Evolutionary conservation across 495 filamentous ascomycete genomes (phyloP), one percentile per base, ranked within the genome.

Genomic region (Hypoxylon subgilvum): DNA sequence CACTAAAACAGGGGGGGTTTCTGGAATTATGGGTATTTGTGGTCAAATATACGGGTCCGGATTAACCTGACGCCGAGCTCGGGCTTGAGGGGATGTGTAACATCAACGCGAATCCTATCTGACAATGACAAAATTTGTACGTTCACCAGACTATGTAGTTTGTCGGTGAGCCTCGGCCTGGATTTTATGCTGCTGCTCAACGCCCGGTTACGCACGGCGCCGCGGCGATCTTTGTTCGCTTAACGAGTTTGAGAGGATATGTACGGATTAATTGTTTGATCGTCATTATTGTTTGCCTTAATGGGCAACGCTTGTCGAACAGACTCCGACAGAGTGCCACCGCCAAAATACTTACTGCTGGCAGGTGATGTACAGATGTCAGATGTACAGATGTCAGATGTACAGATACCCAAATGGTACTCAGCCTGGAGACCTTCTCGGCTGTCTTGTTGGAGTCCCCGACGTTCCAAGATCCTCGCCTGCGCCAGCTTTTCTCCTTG

Each of bases 401-500:
- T 56, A 56, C 42, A 55, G 21, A 36, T 48, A 48, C n/a, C 8
- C 13, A 50, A 19, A 2, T 4, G 4, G 19, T 27, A 25, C 35
- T 58, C 49, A 58, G 54, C 61, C 32, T 46, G 45, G 44, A 7
- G 36, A 49, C 13, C 30, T 42, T 41, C 32, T 58, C 22, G 36
- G 44, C 31, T 58, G 53, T 46, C 44, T 53, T 42, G 31, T 35
- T 5, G 48, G 61, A 35, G 54, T 64, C 42, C 31, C 61, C 18
- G 39, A 32, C 13, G 13, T 47, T 12, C 38, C 44, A 25, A 36
- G 23, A 35, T 58, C 54, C 22, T 64, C 61, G 23, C 43, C 18
- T 14, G 38, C 39, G 31, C 31, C 42, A 31, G 34, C 65, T 49
- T 54, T 68, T 18, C 60, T 61, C 43, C 57, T 44, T 39, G 61